Base-by-base conservation (phyloP, 2,329 filamentous ascomycete species). In the Penicillium aurantiogriseum region DNA sequence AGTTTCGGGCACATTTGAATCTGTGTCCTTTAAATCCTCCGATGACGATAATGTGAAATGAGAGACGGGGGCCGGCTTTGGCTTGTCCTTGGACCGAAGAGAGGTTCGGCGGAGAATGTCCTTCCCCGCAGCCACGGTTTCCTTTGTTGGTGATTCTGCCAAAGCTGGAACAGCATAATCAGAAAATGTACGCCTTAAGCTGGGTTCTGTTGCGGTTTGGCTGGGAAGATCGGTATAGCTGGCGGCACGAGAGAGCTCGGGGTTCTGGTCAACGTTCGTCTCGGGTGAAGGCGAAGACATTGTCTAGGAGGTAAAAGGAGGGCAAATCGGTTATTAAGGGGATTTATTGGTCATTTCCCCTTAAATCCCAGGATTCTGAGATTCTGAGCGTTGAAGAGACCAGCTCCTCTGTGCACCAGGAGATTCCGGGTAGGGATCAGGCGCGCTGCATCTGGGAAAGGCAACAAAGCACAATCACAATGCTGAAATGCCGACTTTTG, bases 211-310 rank as follows among this genome's bases (percentile, higher is more conserved):
- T 29, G 74, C 60, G 19, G 58, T n/a, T 33, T 77, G 68, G 29
- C 67, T 71, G 4, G 81, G 77, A n/a, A 86, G 69, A 62, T 81
- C 79, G 46, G 81, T 83, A 70, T 83, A 86, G 65, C 84, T 86
- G 33, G 84, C 84, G 47, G 84, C 80, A 56, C 83, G 79, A 29
- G 80, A 79, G 31, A 86, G 63, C 39, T 68, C 62, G 48, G 65
- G 52, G 49, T 59, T 58, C 47, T 65, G 65, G 43, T 69, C 71
- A 60, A 69, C 67, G 44, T 58, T 63, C 27, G 56, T 61, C 51
- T 69, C 67, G 47, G 63, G 50, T 29, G 64, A 62, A 53, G 66
- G 64, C 60, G 65, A 63, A 67, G 73, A 69, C 74, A 76, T 75
- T 64, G 62, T 74, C 67, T 58, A 36, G 31, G 11, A 9, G 15